Conservation (phyloP, 768 basidiomycete genomes). For the Neoboletus magnificus region DNA sequence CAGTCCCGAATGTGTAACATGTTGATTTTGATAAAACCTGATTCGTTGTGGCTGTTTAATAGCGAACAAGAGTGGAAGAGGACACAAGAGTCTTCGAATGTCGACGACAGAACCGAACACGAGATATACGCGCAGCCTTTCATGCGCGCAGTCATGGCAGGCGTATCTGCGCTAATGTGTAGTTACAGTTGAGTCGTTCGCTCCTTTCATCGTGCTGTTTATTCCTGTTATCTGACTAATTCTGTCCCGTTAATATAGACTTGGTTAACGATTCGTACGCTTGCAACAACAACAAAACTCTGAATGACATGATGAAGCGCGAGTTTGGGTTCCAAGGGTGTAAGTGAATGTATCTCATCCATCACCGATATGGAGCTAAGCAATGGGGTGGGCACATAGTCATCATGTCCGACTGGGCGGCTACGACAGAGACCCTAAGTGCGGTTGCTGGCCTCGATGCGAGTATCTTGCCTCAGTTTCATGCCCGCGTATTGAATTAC, state of each 20-base stretch:
- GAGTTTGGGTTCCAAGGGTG: neutral
- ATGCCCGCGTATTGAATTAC: neutral
- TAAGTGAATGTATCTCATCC: neutral
- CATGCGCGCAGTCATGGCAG: neutral
- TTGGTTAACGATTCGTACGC: neutral
- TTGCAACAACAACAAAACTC: neutral
- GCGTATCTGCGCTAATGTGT: neutral
- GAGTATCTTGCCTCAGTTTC: neutral
- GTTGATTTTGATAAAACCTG: neutral
- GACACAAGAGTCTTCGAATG: neutral
- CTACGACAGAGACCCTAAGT: neutral
- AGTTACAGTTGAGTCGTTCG: neutral
- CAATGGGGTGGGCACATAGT: neutral
- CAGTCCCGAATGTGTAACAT: neutral
- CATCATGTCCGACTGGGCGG: neutral
- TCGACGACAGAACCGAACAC: neutral
- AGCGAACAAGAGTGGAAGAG: neutral
- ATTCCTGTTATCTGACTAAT: neutral
- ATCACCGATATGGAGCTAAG: neutral
- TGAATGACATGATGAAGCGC: neutral
- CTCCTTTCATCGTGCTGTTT: neutral
- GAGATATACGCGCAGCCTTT: neutral
- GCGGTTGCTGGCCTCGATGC: neutral
- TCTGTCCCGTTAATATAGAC: neutral
- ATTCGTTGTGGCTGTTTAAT: neutral